Evolutionary conservation across 768 basidiomycete genomes (phyloP).

Genomic region (Auricularia heimuer): DNA sequence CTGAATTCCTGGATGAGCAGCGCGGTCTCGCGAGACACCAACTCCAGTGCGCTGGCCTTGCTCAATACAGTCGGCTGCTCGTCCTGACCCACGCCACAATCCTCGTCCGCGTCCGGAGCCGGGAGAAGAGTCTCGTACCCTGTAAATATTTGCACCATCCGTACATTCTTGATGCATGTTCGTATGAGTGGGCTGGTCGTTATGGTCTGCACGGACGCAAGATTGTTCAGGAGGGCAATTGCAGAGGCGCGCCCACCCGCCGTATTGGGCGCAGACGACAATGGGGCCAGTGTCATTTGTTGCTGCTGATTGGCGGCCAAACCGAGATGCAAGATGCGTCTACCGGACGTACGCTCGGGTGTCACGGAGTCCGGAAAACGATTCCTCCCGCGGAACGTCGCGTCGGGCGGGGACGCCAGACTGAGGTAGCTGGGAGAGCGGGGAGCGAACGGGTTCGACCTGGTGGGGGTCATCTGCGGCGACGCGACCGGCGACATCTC

Average conservation of each 20-base stretch:
- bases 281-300: constrained; percentile 3
- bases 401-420: constrained; percentile 34
- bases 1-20: constrained; percentile 50
- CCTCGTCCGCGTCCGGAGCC: constrained; percentile 21
- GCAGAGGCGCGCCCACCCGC: constrained; percentile 4
- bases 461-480: constrained; percentile 53
- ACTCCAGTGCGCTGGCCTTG: constrained; percentile 39
- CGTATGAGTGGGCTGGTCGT: constrained; percentile 42
- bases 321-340: constrained; percentile 53
- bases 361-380: constrained; percentile 28
- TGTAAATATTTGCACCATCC: constrained; percentile 51
- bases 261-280: not conserved
- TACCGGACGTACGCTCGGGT: constrained; percentile 27
- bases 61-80: constrained; percentile 36
- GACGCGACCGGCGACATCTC: constrained; percentile 18
- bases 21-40: constrained; percentile 44
- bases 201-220: constrained; percentile 16
- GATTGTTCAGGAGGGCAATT: not conserved
- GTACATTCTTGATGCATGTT: constrained; percentile 50
- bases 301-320: constrained; percentile 31
- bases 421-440: constrained; percentile 33
- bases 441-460: constrained; percentile 30
- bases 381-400: constrained; percentile 24
- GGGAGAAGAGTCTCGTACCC: constrained; percentile 54
- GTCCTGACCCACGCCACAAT: constrained; percentile 16